Evolutionary conservation across 768 basidiomycete species (phyloP).

Genomic region (Xerocomus spinulosus): DNA sequence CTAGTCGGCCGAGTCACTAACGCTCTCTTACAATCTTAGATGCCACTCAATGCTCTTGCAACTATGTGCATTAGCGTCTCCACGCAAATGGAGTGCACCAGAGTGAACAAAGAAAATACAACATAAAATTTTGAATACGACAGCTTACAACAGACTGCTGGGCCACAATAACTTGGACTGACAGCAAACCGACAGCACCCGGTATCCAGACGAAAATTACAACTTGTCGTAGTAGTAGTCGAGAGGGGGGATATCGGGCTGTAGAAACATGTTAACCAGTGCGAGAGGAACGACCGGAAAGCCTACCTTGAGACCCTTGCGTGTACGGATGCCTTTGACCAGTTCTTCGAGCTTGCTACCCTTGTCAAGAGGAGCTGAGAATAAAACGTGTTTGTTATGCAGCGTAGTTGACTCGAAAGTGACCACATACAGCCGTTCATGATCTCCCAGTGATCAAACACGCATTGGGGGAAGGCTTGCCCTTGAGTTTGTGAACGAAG

Average conservation of each 20-base stretch:
- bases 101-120: conserved; percentile 10
- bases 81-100: background rate
- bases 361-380: conserved; percentile 71
- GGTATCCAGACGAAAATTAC: conserved; percentile 35
- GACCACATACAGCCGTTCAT: conserved; percentile 71
- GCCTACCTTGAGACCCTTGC: conserved; percentile 92
- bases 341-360: conserved; percentile 88
- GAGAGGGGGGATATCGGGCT: conserved; percentile 85
- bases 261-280: conserved; percentile 11
- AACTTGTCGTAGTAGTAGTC: conserved; percentile 95
- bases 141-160: conserved; percentile 15
- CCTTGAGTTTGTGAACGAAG: conserved; percentile 89
- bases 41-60: too few relatives aligned
- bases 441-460: conserved; percentile 90
- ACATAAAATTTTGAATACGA: conserved; percentile 12
- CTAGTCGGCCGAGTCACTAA: too few relatives aligned
- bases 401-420: background rate
- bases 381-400: conserved; percentile 2
- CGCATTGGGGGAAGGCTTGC: conserved; percentile 96
- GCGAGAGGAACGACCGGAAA: background rate
- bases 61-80: too few relatives aligned
- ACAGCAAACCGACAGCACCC: too few relatives aligned
- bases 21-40: too few relatives aligned
- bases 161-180: conserved; percentile 5
- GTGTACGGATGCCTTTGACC: conserved; percentile 72